These are phyloP conservation scores for Mimosa bimucronata DNA, from an alignment of 306 rosid genomes.

Conservation along the genomic window DNA sequence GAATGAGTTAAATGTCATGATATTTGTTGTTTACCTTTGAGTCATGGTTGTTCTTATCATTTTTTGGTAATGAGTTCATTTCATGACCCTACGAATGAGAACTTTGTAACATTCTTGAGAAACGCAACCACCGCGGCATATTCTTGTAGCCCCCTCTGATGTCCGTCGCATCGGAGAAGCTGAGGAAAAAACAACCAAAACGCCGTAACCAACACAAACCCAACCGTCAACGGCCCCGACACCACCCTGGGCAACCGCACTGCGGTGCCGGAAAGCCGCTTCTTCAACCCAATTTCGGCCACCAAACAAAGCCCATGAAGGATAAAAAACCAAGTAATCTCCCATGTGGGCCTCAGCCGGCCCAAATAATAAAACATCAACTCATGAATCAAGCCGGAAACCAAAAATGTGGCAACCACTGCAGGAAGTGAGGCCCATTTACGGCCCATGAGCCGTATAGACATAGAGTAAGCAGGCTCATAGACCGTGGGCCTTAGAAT, in stretches of 20 bases:
- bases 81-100: too few species aligned
- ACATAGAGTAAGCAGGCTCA: slow-evolving; percentile 29
- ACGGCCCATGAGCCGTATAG: neutral
- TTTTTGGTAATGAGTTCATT: neutral
- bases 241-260: slow-evolving; percentile 37
- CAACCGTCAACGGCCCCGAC: slow-evolving; percentile 48
- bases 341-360: slow-evolving; percentile 53
- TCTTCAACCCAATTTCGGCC: neutral
- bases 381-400: slow-evolving; percentile 65
- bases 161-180: slow-evolving; percentile 41
- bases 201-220: slow-evolving; percentile 44
- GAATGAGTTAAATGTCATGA: neutral
- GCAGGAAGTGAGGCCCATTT: slow-evolving; percentile 41
- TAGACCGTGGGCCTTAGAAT: slow-evolving; percentile 49
- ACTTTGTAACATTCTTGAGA: slow-evolving; percentile 19
- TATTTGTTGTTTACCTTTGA: neutral
- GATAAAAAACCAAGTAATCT: slow-evolving; percentile 54
- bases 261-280: slow-evolving; percentile 17
- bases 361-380: slow-evolving; percentile 48
- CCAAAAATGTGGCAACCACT: slow-evolving; percentile 35
- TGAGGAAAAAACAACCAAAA: slow-evolving; percentile 62
- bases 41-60: neutral
- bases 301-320: slow-evolving; percentile 52
- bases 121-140: slow-evolving; percentile 35
- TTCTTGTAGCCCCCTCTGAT: slow-evolving; percentile 54